phyloP scores from a whole-genome alignment of 139 green algal species.

The Picochlorum costavermella region DNA sequence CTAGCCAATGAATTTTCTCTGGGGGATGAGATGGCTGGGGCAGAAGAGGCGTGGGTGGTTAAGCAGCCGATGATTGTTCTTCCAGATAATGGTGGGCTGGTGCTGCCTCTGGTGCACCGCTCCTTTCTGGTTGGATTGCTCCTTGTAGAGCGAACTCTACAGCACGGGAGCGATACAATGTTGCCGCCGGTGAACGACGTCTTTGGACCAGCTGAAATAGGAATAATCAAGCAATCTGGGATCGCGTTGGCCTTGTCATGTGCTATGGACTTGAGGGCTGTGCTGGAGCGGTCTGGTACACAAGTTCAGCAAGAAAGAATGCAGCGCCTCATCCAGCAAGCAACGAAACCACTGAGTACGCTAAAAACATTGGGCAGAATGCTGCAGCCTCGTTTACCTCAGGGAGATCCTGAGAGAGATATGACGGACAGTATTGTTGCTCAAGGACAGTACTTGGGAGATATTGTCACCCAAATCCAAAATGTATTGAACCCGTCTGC shows the following conservation, averaged over 20 bases:
- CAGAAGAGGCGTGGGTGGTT: constrained; percentile 42
- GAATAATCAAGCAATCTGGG: constrained; percentile 35
- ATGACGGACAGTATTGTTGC: constrained; percentile 51
- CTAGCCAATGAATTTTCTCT: constrained; percentile 12
- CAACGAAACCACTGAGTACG: constrained; percentile 39
- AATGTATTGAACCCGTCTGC: not conserved
- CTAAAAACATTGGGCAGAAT: constrained; percentile 55
- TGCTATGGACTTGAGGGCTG: constrained; percentile 47
- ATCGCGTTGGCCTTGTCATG: constrained; percentile 41
- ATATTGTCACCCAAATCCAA: constrained; percentile 52
- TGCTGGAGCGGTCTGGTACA: constrained; percentile 29
- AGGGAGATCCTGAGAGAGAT: constrained; percentile 42
- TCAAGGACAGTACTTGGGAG: constrained; percentile 46
- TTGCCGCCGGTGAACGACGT: constrained; percentile 10
- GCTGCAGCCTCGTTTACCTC: constrained; percentile 44
- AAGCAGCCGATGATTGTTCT: constrained; percentile 48
- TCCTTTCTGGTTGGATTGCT: constrained; percentile 51
- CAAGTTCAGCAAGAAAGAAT: constrained; percentile 23
- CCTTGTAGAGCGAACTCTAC: constrained; percentile 34
- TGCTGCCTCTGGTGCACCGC: constrained; percentile 44
- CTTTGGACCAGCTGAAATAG: constrained; percentile 23
- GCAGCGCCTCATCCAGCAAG: constrained; percentile 36
- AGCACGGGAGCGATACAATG: not conserved
- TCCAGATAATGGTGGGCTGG: constrained; percentile 39
- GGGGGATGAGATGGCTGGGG: constrained; percentile 10